These are phyloP conservation scores for Mycena citricolor DNA, from an alignment of 1,284 basidiomycete species.

Conservation along the genomic window DNA sequence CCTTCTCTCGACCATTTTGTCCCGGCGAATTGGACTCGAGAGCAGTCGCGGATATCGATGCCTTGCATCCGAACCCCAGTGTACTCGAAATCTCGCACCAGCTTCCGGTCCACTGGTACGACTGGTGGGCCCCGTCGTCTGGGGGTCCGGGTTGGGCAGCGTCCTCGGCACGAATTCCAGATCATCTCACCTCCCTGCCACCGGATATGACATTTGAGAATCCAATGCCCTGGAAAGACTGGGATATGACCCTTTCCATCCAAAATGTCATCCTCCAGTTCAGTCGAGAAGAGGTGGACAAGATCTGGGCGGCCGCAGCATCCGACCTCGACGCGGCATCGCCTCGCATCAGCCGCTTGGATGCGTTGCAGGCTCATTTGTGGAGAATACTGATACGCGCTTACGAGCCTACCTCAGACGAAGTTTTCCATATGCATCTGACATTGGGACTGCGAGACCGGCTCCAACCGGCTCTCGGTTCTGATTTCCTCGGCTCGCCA, in stretches of 20 bases:
- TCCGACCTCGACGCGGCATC: constrained; percentile 1
- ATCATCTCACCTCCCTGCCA: constrained; percentile 19
- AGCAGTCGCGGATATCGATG: constrained; percentile 36
- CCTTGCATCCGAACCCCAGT: constrained; percentile 24
- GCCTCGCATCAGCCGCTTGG: constrained; percentile 42
- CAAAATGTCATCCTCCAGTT: constrained; percentile 38
- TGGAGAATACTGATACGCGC: constrained; percentile 41
- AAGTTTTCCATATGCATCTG: constrained; percentile 26
- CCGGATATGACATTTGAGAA: constrained; percentile 25
- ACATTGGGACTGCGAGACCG: constrained; percentile 33
- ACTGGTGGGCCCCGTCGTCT: constrained; percentile 36
- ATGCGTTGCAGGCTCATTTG: constrained; percentile 43
- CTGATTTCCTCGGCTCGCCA: constrained; percentile 39
- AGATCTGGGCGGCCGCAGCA: constrained; percentile 32
- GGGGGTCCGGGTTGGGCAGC: constrained; percentile 29
- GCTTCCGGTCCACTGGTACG: constrained; percentile 38
- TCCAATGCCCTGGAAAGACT: constrained; percentile 39
- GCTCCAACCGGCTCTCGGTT: constrained; percentile 29
- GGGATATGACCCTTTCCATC: constrained; percentile 34
- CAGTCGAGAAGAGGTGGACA: constrained; percentile 32
- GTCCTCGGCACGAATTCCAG: constrained; percentile 26
- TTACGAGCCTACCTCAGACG: constrained; percentile 26
- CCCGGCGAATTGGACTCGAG: constrained; percentile 35
- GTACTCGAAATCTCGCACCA: constrained; percentile 28
- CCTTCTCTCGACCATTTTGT: constrained; percentile 32